These are phyloP conservation scores for Colletotrichum scovillei DNA, from an alignment of 2,329 filamentous ascomycete genomes.

Conservation along the genomic window DNA sequence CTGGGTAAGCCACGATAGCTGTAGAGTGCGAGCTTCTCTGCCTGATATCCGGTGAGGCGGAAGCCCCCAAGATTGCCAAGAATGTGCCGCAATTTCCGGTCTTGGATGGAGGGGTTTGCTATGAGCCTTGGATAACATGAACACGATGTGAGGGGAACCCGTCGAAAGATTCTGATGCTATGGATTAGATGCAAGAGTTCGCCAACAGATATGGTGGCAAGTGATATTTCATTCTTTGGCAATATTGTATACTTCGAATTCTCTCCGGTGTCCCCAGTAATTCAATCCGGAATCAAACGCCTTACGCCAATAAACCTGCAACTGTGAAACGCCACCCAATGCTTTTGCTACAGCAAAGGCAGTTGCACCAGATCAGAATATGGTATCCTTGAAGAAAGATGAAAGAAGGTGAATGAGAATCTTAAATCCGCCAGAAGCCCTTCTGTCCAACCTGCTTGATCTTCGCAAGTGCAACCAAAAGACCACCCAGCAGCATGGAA, in stretches of 20 bases:
- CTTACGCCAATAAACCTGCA: not conserved
- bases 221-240: not conserved
- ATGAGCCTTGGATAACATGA: not conserved
- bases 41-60: not conserved
- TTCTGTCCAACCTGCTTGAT: slow-evolving; percentile 28
- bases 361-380: too few species aligned
- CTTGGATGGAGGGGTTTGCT: not conserved
- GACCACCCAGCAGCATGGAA: slow-evolving; percentile 20
- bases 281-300: not conserved
- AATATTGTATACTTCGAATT: not conserved
- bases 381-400: not conserved
- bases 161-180: not conserved
- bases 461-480: slow-evolving; percentile 27
- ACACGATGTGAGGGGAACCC: not conserved
- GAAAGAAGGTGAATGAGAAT: not conserved
- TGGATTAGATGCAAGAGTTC: not conserved
- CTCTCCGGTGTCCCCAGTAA: not conserved
- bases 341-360: not conserved
- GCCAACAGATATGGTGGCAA: not conserved
- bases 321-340: not conserved
- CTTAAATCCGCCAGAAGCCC: slow-evolving; percentile 13
- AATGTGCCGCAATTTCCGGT: not conserved
- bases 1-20: not conserved
- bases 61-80: not conserved
- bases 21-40: not conserved